Evolutionary conservation across 257 asterid genomes (phyloP), one percentile per base, ranked within the genome.

Genomic region (Solanum clarkiae): DNA sequence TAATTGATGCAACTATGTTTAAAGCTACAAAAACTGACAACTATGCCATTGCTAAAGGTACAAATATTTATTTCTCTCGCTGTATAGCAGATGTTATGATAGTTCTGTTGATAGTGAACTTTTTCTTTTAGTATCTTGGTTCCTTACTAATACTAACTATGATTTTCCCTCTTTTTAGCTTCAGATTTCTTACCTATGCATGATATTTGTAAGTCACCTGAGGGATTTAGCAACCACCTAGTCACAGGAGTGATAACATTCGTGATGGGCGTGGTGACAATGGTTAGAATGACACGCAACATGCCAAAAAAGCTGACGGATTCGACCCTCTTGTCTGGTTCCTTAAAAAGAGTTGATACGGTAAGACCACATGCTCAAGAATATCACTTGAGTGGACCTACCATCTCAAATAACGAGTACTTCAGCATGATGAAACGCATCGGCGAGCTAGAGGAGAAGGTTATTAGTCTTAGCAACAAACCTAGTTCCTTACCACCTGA

Each of bases 211-310:
- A 92, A 91, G 87, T 42, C 59, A 55, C 44, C 90, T 0, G 97
- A 92, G 1, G 91, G 93, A 53, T 65, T 88, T 24, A 93, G 91
- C 92, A 94, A 91, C 87, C 97, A 93, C 9, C 77, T 95, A 49
- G 91, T 94, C 85, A 88, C 96, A 6, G 97, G 98, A 26, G 92
- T 95, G 40, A 90, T 97, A 91, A 93, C 98, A n/a, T 89, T 97
- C 5, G 95, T 95, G 0, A 93, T 97, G 98, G 97, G 98, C 1
- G 91, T 94, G 2, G 91, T 95, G 32, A 93, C 99, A 1, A 90
- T 95, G 98, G 94, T 97, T 1, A 92, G 98, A 12, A 92, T 97
- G 98, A 92, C 98, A 4, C 91, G 93, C 4, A 95, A 93, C 95
- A 97, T 97, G 99, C 98, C 96, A 9, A 94, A 90, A 90, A 93